Evolutionary conservation across 2,329 filamentous ascomycete genomes (phyloP), one percentile per base, ranked within the genome.

Genomic region (Bipolaris cookei): DNA sequence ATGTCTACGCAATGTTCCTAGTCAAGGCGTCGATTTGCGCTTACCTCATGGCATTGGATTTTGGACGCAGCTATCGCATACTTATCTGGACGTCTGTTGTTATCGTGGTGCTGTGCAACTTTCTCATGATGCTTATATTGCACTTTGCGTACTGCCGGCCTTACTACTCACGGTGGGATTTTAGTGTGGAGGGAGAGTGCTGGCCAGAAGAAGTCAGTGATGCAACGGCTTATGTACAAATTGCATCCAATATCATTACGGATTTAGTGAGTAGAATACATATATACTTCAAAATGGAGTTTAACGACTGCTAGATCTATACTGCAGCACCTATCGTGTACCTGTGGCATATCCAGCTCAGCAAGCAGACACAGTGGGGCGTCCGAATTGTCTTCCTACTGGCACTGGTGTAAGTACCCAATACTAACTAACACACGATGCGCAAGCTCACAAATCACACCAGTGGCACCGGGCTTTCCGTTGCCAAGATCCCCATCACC

Each of bases 31-130:
- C 61, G 2, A 54, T 66, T 30, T 64, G 63, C 42, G 45, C 47
- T 16, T 66, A 66, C 34, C 45, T 66, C 1, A 50, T 66, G 14
- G 55, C 51, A 8, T 39, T 66, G 32, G 47, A 63, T 35, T 64
- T 66, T 32, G 59, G 56, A 23, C 45, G 41, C 5, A 49, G 35
- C 13, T 61, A 59, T 41, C 54, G 62, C 20, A 10, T 32, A 1
- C 43, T 66, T n/a, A 56, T 62, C 28, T 62, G 61, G 61, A 37
- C 38, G 20, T 51, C 54, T 6, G 16, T 56, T 13, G 42, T 32
- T 5, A 34, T 56, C 4, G 47, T 56, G 2, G 28, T 47, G 16
- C 18, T 51, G 7, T 56, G 47, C 47, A 56, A 56, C 41, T 43
- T 56, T 34, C 10, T 56, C 28, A 56, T 51, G 47, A 51, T 56